Evolutionary conservation across 2,329 filamentous ascomycete genomes (phyloP), one percentile per base, ranked within the genome.

Genomic region (Venturia asperata): DNA sequence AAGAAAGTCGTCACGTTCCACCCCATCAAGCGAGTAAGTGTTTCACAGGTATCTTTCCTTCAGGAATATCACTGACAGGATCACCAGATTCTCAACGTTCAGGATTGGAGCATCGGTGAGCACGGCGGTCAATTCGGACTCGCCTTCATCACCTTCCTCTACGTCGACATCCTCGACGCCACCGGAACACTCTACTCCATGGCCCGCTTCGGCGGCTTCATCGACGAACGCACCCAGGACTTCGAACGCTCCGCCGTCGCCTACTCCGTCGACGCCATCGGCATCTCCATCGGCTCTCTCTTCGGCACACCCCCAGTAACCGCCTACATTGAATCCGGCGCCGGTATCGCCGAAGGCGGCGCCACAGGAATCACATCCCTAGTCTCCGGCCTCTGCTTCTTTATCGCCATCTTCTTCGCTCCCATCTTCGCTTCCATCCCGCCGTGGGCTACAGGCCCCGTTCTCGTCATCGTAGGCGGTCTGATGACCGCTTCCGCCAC

Each of bases 371-470:
- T 96, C n/a, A 94, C 91, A 0, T 86, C 90, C 60, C 89, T 93
- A 75, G 80, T 85, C 19, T 87, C 90, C 0, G 91, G 91, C 5
- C 65, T 95, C 62, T 92, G 88, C 77, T 96, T 96, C 80, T 90
- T 93, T 79, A 85, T 95, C 73, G 85, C 89, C 66, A 84, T 95
- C 67, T 95, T 95, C 81, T 95, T 95, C 73, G 91, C 91, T 0
- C 91, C 91, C 0, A 93, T 95, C 66, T 95, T 95, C 72, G 91
- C 91, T 11, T 92, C 89, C 0, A 94, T 95, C 66, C 91, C 91
- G 5, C 87, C 91, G 0, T 95, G 90, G 90, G 91, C 91, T 2
- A 96, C 91, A 0, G 91, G 91, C 61, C 92, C 89, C 73, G 92
- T 92, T n/a, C 82, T 95, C 34, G 83, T 96, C 70, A 85, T 96